A percentile compares a stretch with the other conserved stretches of the same genome.
Conservation (phyloP, 1,284 basidiomycete genomes). For the Marasmius sp. region DNA sequence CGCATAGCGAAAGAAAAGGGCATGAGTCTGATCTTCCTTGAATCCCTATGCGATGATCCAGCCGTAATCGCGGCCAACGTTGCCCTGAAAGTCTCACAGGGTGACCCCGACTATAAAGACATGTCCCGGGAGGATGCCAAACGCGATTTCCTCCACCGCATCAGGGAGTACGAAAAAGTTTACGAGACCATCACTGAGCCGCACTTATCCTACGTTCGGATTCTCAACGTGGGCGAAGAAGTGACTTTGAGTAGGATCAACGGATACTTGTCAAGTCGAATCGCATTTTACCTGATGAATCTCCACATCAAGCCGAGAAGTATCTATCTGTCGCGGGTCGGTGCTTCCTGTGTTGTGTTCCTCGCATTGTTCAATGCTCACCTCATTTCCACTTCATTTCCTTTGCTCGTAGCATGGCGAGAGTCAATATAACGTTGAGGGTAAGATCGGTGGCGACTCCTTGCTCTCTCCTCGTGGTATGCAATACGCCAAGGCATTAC, state of each 20-base stretch:
- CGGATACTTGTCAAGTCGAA: conserved; percentile 94
- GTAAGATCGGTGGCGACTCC: conserved; percentile 97
- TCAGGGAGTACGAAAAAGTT: conserved; percentile 91
- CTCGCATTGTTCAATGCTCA: neutral
- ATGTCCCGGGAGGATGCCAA: conserved; percentile 86
- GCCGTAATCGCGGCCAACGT: conserved; percentile 94
- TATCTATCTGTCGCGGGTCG: conserved; percentile 93
- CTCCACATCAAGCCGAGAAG: conserved; percentile 94
- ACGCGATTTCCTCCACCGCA: conserved; percentile 88
- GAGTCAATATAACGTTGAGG: conserved; percentile 95
- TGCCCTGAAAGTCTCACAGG: conserved; percentile 92
- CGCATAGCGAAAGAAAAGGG: conserved; percentile 89
- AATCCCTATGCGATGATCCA: conserved; percentile 94
- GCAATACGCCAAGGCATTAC: conserved; percentile 85
- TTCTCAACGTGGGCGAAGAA: conserved; percentile 86
- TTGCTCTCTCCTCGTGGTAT: conserved; percentile 82
- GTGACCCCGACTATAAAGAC: conserved; percentile 96
- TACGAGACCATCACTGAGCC: conserved; percentile 94
- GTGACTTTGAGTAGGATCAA: conserved; percentile 84
- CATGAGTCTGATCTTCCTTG: conserved; percentile 91
- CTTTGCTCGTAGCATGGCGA: conserved; percentile 79
- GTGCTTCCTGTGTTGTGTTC: conserved; percentile 22
- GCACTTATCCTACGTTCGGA: conserved; percentile 83
- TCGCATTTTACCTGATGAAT: conserved; percentile 99
- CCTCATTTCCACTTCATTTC: neutral